phyloP scores from a whole-genome alignment of 2,329 filamentous ascomycete genomes.

The Myriosclerotinia curreyana region DNA sequence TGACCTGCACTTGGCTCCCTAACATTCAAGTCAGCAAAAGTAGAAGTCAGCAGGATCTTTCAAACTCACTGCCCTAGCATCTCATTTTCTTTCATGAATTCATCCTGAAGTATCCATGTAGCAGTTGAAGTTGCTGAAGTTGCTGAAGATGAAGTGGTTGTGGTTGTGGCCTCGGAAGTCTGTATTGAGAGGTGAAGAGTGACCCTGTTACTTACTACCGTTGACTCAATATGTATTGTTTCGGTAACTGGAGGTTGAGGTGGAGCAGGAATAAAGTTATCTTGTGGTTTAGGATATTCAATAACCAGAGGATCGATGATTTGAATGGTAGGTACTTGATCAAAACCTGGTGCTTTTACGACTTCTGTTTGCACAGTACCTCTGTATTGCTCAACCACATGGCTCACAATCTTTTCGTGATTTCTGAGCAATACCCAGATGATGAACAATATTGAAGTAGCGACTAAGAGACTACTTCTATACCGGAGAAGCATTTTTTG shows the following conservation, averaged over 20 bases:
- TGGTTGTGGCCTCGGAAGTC: background rate
- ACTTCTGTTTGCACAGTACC: background rate
- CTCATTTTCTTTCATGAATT: conserved; percentile 30
- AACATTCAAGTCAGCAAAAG: conserved; percentile 12
- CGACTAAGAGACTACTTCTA: conserved; percentile 15
- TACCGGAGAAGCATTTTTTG: conserved; percentile 12
- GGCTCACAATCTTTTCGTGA: background rate
- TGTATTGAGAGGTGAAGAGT: conserved; percentile 4
- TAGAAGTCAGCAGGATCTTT: conserved; percentile 22
- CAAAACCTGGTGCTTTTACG: background rate
- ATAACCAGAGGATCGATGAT: background rate
- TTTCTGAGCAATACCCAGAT: conserved; percentile 17
- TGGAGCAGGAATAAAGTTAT: background rate
- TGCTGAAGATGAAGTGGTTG: background rate
- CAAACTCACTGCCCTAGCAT: conserved; percentile 28
- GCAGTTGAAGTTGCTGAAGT: background rate
- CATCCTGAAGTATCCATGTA: background rate
- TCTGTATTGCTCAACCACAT: conserved; percentile 15
- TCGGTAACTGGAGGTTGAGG: too few relatives aligned
- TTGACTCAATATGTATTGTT: background rate
- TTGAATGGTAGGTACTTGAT: background rate
- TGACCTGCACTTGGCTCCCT: conserved; percentile 49
- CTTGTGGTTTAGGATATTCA: background rate
- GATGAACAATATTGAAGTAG: background rate
- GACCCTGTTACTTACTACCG: background rate